Percentiles rank a stretch among this genome's conserved stretches.
These are phyloP conservation scores for Stenocarpella maydis DNA, from an alignment of 2,329 filamentous ascomycete species.

Conservation along the genomic window DNA sequence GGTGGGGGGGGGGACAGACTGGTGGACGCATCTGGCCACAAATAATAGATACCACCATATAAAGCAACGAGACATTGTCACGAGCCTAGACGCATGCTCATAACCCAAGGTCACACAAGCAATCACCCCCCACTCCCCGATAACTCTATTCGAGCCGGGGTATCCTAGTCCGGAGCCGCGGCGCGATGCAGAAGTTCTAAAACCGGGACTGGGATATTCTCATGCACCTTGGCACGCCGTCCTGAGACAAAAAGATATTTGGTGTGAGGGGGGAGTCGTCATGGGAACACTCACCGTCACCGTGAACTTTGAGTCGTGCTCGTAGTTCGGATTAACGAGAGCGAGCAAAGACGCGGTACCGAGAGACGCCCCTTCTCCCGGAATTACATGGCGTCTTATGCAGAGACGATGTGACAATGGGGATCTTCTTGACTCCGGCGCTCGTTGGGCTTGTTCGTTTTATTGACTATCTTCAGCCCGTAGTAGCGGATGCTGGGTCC, in stretches of 20 bases:
- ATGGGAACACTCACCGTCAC: neutral
- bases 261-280: neutral
- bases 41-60: no score
- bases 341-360: neutral
- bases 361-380: no score
- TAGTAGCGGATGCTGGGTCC: neutral
- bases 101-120: no score
- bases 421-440: no score
- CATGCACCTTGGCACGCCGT: conserved; percentile 28
- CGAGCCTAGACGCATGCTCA: no score
- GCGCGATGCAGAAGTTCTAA: conserved; percentile 21
- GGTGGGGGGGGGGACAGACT: no score
- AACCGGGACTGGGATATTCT: conserved; percentile 23
- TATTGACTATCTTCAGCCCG: neutral
- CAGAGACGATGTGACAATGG: no score
- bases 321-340: conserved; percentile 12
- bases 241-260: conserved; percentile 13
- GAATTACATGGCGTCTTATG: neutral
- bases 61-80: no score
- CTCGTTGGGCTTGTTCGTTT: neutral
- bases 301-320: neutral
- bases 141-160: neutral
- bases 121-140: neutral
- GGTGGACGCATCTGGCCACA: no score
- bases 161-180: conserved; percentile 6